A percentile compares a stretch with the other conserved stretches of the same genome.
Evolutionary conservation across 2,329 filamentous ascomycete genomes (phyloP).

Genomic region (Paraconiothyrium brasiliense): DNA sequence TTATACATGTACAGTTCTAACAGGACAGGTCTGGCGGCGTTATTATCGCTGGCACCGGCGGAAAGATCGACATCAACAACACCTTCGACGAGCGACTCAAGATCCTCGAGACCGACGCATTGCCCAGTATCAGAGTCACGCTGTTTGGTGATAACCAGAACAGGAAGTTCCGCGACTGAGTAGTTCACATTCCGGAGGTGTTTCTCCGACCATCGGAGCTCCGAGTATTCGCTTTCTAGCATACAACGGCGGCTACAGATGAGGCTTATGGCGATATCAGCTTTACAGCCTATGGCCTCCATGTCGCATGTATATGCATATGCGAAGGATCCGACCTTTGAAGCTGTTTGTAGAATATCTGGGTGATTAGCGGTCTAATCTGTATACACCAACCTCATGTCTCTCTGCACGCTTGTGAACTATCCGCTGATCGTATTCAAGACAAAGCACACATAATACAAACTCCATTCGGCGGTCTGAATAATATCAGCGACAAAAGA

Average conservation of each 20-base stretch:
- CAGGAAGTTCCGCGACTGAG: constrained; percentile 92
- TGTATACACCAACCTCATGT: constrained; percentile 12
- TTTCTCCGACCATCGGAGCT: neutral
- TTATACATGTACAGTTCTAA: constrained; percentile 21
- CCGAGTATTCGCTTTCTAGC: constrained; percentile 3
- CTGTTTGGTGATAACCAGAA: constrained; percentile 96
- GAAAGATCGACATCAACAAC: constrained; percentile 99
- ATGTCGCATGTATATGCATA: constrained; percentile 15
- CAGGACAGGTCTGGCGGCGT: constrained; percentile 79
- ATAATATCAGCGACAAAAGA: neutral
- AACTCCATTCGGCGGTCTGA: neutral
- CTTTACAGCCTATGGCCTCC: constrained; percentile 8
- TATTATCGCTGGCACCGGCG: constrained; percentile 78
- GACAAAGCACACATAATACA: neutral
- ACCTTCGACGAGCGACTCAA: constrained; percentile 91
- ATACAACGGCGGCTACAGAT: neutral
- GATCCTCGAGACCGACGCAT: constrained; percentile 82
- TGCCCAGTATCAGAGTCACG: constrained; percentile 84
- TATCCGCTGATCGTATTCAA: neutral
- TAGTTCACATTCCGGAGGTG: neutral
- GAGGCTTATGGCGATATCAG: constrained; percentile 7
- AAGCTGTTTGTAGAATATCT: constrained; percentile 31
- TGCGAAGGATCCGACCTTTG: constrained; percentile 9
- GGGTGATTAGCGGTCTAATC: constrained; percentile 26
- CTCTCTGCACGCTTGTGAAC: neutral